Percentiles rank a stretch among this genome's conserved stretches.
These are phyloP conservation scores for Penicillium bialowiezense DNA, from an alignment of 495 filamentous ascomycete genomes.

Conservation along the genomic window DNA sequence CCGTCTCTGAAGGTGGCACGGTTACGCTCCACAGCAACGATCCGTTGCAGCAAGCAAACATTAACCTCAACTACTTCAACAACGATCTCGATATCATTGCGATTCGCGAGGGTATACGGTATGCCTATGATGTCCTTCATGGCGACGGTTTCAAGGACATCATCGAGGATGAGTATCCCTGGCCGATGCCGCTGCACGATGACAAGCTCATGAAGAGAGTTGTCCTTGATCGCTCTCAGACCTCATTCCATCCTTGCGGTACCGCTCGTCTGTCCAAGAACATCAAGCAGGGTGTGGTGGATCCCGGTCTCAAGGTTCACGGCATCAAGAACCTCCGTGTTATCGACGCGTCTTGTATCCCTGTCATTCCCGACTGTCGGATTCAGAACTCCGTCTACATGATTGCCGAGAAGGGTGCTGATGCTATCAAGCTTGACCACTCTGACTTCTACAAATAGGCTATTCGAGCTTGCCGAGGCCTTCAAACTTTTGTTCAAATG, in stretches of 20 bases:
- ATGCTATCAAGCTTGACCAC: background rate
- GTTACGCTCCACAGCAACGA: slow-evolving; percentile 53
- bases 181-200: slow-evolving; percentile 54
- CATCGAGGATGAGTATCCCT: slow-evolving; percentile 53
- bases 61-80: slow-evolving; percentile 61
- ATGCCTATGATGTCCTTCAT: slow-evolving; percentile 52
- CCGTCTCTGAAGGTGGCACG: slow-evolving; percentile 48
- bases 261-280: slow-evolving; percentile 50
- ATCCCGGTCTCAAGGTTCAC: slow-evolving; percentile 50
- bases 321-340: slow-evolving; percentile 51
- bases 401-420: slow-evolving; percentile 52
- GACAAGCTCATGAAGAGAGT: slow-evolving; percentile 55
- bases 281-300: slow-evolving; percentile 53
- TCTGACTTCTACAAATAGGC: no score
- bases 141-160: slow-evolving; percentile 59
- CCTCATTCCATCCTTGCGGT: slow-evolving; percentile 59
- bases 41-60: slow-evolving; percentile 50
- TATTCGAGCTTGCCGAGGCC: no score
- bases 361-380: slow-evolving; percentile 39
- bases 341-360: slow-evolving; percentile 39
- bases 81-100: slow-evolving; percentile 55
- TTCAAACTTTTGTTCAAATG: no score
- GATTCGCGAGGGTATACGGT: slow-evolving; percentile 55
- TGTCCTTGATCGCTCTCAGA: slow-evolving; percentile 56
- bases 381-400: slow-evolving; percentile 53